Conservation (phyloP, 2,329 filamentous ascomycete species). For the Paracorniculantispora psalliotae region DNA sequence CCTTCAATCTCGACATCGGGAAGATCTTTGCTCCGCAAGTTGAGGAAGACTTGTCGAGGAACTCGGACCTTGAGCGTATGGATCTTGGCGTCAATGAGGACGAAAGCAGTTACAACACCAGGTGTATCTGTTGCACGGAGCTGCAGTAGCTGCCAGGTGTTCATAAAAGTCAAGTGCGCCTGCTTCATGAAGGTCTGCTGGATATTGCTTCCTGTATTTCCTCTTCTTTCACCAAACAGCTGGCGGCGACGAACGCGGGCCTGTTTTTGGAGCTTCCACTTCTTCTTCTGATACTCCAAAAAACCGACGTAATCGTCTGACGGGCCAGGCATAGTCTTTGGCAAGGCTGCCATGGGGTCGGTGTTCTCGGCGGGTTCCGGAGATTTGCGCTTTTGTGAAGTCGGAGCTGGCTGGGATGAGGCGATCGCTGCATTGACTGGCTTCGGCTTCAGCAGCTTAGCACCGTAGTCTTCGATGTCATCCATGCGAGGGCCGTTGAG, state of each 20-base stretch:
- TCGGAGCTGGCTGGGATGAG: constrained; percentile 47
- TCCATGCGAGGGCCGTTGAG: constrained; percentile 47
- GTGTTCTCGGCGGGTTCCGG: constrained; percentile 61
- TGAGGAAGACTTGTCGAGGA: constrained; percentile 83
- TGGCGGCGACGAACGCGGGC: constrained; percentile 80
- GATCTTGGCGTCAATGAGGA: constrained; percentile 89
- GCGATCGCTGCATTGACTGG: constrained; percentile 49
- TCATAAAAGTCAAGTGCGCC: constrained; percentile 82
- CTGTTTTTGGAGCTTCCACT: constrained; percentile 97
- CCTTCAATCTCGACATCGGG: constrained; percentile 83
- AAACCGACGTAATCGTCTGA: constrained; percentile 84
- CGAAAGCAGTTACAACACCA: constrained; percentile 81
- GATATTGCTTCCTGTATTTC: constrained; percentile 46
- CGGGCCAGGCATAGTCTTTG: constrained; percentile 76
- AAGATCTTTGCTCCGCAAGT: constrained; percentile 79
- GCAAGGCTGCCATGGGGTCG: constrained; percentile 79
- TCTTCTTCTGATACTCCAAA: constrained; percentile 91
- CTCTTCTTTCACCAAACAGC: constrained; percentile 81
- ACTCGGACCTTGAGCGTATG: constrained; percentile 86
- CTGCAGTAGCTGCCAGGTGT: constrained; percentile 92
- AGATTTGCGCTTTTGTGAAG: constrained; percentile 65
- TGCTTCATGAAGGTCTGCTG: constrained; percentile 80
- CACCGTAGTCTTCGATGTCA: constrained; percentile 80
- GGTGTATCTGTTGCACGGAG: constrained; percentile 76
- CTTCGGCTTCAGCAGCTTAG: constrained; percentile 61